phyloP scores from a whole-genome alignment of 140 eudicot species.

The Stevia rebaudiana region DNA sequence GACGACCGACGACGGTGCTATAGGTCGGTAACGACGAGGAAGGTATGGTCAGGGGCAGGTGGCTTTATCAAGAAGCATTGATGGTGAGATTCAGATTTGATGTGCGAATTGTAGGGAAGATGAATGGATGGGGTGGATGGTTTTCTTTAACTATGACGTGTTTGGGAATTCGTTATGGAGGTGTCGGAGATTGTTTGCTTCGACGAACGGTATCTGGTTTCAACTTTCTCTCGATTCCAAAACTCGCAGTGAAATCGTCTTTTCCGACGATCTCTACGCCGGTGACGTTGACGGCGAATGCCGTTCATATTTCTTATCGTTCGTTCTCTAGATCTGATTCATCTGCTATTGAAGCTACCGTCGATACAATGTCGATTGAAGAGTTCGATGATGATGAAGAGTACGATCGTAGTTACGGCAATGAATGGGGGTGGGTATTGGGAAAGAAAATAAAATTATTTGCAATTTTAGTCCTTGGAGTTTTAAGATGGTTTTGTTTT shows the following conservation, averaged over 20 bases:
- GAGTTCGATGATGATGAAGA: conserved; percentile 10
- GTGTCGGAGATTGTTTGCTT: conserved; percentile 20
- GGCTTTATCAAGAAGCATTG: too few species aligned
- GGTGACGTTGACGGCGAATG: background rate
- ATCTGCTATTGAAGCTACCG: background rate
- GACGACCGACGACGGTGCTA: too few species aligned
- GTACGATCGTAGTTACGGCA: conserved; percentile 7
- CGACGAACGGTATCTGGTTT: conserved; percentile 12
- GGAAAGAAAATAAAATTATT: too few species aligned
- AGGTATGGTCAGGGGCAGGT: too few species aligned
- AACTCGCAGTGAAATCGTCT: conserved; percentile 15
- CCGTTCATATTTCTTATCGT: background rate
- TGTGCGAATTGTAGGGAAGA: too few species aligned
- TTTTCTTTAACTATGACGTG: conserved; percentile 24
- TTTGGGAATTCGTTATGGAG: conserved; percentile 15
- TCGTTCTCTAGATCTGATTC: background rate
- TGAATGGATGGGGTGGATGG: too few species aligned
- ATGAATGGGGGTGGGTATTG: too few species aligned
- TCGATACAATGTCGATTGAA: conserved; percentile 12
- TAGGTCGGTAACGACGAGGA: too few species aligned
- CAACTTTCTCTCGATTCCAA: conserved; percentile 22
- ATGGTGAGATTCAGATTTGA: too few species aligned
- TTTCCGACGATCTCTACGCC: conserved; percentile 12
- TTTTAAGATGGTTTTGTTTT: too few species aligned
- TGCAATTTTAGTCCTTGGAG: too few species aligned